Evolutionary conservation across 352 stramenopile species (phyloP), one percentile per base, ranked within the genome.

Genomic region (Pythium periplocum): DNA sequence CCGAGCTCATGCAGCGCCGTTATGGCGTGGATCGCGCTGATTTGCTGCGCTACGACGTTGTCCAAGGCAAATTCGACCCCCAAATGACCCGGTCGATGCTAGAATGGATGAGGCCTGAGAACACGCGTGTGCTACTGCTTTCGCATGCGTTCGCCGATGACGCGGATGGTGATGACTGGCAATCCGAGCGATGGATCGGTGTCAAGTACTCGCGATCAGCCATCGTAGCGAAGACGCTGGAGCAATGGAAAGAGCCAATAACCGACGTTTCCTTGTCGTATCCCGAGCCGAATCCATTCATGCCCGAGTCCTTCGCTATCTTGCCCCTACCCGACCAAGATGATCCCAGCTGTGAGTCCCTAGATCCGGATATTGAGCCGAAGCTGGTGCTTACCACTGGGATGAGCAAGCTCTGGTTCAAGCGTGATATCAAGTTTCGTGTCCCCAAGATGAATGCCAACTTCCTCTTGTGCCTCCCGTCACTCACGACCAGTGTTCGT

Each of bases 331-430:
- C 51, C 1, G 49, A 39, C 17, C 48, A 71, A 5, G 17, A 26
- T 26, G 17, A 26, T 26, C 17, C 17, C 17, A 26, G 17, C 17
- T 26, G 17, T 26, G 54, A n/a, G 37, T 45, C 57, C 4, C 36
- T 64, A 17, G 53, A 57, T 35, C 57, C 62, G 5, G 48, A 71
- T 33, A 50, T 49, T 35, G 65, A 68, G 43, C 74, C 75, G 0
- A 40, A 71, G 31, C 55, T 87, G 2, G 63, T 65, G 2, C 48
- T 61, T 37, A 40, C 45, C 37, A 61, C 62, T 7, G 4, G 41
- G 38, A 64, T 66, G 52, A 82, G 66, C 49, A 78, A 87, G 55
- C 67, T 93, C 32, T 93, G 83, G 78, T 93, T 80, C 71, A 86
- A 90, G 31, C 80, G 68, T 4, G 82, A 90, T 40, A 41, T 53